A percentile compares a stretch with the other conserved stretches of the same genome.
Evolutionary conservation across 1,284 basidiomycete genomes (phyloP).

Genomic region (Ceratobasidium sp.): DNA sequence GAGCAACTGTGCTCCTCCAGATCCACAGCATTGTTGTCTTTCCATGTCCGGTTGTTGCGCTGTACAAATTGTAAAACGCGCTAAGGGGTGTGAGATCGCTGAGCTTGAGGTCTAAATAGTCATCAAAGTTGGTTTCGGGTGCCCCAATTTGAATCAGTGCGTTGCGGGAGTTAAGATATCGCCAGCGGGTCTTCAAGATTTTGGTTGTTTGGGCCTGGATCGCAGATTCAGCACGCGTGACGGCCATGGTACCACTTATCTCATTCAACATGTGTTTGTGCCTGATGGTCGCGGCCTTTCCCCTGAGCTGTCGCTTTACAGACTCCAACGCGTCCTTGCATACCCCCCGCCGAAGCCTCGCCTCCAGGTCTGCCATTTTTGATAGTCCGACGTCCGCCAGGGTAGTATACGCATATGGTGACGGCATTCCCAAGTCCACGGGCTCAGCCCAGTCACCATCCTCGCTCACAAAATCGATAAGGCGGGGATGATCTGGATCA

Average conservation of each 20-base stretch:
- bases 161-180: conserved; percentile 8
- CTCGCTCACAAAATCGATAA: background rate
- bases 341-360: background rate
- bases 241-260: background rate
- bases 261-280: background rate
- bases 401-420: background rate
- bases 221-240: conserved; percentile 2
- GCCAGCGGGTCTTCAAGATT: background rate
- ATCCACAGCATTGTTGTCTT: conserved; percentile 6
- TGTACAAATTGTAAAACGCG: background rate
- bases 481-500: conserved; percentile 7
- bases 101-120: background rate
- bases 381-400: background rate
- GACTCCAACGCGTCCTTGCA: conserved; percentile 11
- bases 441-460: background rate
- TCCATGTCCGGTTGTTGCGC: background rate
- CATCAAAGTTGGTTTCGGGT: background rate
- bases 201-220: background rate
- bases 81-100: background rate
- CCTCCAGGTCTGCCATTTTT: background rate
- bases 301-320: conserved; percentile 6
- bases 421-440: conserved; percentile 9
- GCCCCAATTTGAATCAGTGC: background rate
- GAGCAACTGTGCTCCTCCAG: background rate
- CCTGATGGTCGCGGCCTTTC: background rate